A percentile compares a stretch with the other conserved stretches of the same genome.
These are phyloP conservation scores for Hyaloscypha bicolor DNA, from an alignment of 495 filamentous ascomycete species.

Conservation along the genomic window DNA sequence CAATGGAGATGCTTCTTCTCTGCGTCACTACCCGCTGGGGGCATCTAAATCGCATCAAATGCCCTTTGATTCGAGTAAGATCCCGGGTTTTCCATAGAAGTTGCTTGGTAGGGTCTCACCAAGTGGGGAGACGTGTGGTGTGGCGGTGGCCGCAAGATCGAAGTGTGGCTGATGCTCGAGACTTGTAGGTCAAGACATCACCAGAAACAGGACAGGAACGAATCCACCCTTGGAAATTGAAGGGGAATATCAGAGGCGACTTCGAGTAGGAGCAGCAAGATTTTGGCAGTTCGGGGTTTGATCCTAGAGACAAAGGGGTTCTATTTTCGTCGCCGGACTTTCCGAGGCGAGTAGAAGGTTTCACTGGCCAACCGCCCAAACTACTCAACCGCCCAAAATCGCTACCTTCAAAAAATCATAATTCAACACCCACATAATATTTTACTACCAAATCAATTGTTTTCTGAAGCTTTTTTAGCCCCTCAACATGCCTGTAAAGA, in stretches of 20 bases:
- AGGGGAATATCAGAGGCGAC: neutral
- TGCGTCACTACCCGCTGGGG: neutral
- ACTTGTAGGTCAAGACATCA: neutral
- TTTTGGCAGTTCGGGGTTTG: neutral
- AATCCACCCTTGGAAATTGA: neutral
- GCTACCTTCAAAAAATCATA: too few relatives aligned
- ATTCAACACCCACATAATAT: too few relatives aligned
- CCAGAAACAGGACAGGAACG: neutral
- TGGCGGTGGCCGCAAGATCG: neutral
- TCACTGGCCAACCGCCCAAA: too few relatives aligned
- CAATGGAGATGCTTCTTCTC: neutral
- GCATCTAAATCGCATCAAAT: neutral
- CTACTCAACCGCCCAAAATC: too few relatives aligned
- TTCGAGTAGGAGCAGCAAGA: neutral
- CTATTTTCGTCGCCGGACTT: neutral
- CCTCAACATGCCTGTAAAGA: too few relatives aligned
- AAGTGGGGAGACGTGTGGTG: neutral
- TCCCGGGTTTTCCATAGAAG: neutral
- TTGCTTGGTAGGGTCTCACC: neutral
- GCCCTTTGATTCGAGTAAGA: neutral
- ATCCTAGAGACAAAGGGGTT: neutral
- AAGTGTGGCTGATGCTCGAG: neutral
- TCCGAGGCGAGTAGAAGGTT: neutral
- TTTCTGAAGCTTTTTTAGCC: too few relatives aligned
- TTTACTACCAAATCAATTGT: too few relatives aligned